phyloP scores from a whole-genome alignment of 371 early-diverging fungal species.

The Chytridium lagenaria region DNA sequence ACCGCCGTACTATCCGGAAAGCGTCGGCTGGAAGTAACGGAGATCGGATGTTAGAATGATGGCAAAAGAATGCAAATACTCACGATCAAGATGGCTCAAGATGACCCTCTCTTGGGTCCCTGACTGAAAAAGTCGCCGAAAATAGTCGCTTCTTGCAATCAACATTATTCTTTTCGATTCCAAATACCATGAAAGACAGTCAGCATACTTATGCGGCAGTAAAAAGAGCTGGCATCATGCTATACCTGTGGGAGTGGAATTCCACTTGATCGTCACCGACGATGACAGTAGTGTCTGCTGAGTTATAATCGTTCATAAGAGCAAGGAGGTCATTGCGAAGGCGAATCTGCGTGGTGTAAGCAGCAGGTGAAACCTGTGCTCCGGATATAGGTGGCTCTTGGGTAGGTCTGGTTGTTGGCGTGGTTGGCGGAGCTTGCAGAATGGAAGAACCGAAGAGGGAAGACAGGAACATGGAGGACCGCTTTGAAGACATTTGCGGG shows the following conservation, averaged over 20 bases:
- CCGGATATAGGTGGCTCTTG: too few relatives aligned
- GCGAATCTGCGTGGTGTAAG: conserved; percentile 2
- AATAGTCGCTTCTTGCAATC: conserved; percentile 16
- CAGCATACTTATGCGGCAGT: neutral
- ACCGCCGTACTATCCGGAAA: conserved; percentile 31
- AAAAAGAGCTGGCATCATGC: neutral
- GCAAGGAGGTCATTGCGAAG: conserved; percentile 27
- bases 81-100: conserved; percentile 29
- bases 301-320: conserved; percentile 3
- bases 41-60: neutral
- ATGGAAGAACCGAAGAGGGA: too few relatives aligned
- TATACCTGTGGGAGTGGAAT: conserved; percentile 30
- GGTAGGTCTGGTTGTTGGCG: too few relatives aligned
- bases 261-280: conserved; percentile 34
- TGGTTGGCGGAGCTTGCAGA: too few relatives aligned
- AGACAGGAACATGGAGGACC: too few relatives aligned
- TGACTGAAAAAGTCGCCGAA: neutral
- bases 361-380: too few relatives aligned
- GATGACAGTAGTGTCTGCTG: conserved; percentile 19
- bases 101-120: neutral
- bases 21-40: conserved; percentile 27
- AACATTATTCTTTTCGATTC: conserved; percentile 1
- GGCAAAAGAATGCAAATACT: neutral
- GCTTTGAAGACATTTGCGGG: too few relatives aligned
- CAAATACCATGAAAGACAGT: neutral